Evolutionary conservation across 2,329 filamentous ascomycete genomes (phyloP).

Genomic region (Raffaelea albimanens): DNA sequence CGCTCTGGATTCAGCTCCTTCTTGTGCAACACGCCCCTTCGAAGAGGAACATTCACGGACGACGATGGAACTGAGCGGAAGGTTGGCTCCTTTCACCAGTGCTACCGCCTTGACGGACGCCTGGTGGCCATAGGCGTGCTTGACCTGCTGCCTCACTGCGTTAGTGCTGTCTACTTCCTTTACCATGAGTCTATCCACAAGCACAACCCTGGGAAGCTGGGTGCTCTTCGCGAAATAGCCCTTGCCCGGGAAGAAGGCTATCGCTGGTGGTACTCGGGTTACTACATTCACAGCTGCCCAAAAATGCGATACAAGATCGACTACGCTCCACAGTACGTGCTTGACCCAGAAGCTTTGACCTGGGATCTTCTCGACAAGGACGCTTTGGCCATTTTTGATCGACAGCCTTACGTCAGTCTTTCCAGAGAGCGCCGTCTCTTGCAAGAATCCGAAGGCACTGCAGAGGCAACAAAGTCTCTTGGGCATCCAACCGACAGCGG

Average conservation of each 20-base stretch:
- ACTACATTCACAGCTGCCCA: slow-evolving; percentile 69
- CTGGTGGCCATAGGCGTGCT: slow-evolving; percentile 69
- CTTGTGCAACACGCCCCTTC: slow-evolving; percentile 62
- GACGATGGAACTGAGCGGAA: slow-evolving; percentile 41
- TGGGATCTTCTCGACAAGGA: slow-evolving; percentile 53
- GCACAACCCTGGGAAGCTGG: slow-evolving; percentile 64
- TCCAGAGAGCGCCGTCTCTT: slow-evolving; percentile 21
- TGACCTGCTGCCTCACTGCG: slow-evolving; percentile 65
- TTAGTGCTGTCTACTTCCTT: slow-evolving; percentile 76
- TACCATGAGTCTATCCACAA: slow-evolving; percentile 67
- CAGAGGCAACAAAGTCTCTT: neutral
- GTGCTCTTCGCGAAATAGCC: slow-evolving; percentile 63
- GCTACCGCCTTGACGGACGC: slow-evolving; percentile 67
- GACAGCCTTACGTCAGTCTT: slow-evolving; percentile 46
- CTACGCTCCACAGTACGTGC: slow-evolving; percentile 63
- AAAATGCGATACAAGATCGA: slow-evolving; percentile 85
- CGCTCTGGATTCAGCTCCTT: slow-evolving; percentile 58
- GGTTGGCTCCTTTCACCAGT: slow-evolving; percentile 72
- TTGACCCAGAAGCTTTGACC: slow-evolving; percentile 55
- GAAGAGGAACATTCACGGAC: slow-evolving; percentile 30
- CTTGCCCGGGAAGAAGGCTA: slow-evolving; percentile 62
- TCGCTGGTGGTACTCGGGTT: slow-evolving; percentile 70
- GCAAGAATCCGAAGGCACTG: neutral
- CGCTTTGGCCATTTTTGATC: slow-evolving; percentile 39
- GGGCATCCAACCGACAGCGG: too few relatives aligned